These are phyloP conservation scores for Pseudogymnoascus sp. DNA, from an alignment of 2,329 filamentous ascomycete genomes.

Conservation along the genomic window DNA sequence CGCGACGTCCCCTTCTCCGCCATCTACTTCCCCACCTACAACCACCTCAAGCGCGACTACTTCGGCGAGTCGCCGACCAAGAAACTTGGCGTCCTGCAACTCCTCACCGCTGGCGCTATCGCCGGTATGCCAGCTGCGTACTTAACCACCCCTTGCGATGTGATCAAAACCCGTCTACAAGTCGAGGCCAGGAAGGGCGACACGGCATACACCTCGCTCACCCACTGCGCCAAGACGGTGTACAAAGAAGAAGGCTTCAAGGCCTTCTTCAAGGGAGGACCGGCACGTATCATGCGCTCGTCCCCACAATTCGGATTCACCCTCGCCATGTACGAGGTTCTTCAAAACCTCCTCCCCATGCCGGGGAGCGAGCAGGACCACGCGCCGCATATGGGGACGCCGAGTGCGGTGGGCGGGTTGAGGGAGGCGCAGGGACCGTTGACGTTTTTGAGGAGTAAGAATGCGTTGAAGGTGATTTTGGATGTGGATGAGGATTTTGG, in stretches of 20 bases:
- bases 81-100: conserved; percentile 82
- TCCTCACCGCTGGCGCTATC: conserved; percentile 90
- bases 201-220: conserved; percentile 74
- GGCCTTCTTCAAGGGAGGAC: conserved; percentile 98
- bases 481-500: conserved; percentile 94
- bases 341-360: conserved; percentile 74
- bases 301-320: conserved; percentile 98
- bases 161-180: conserved; percentile 97
- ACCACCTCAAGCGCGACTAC: conserved; percentile 84
- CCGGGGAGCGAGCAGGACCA: conserved; percentile 55
- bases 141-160: conserved; percentile 93
- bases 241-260: conserved; percentile 85
- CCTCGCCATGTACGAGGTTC: conserved; percentile 85
- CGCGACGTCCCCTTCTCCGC: conserved; percentile 96
- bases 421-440: conserved; percentile 27
- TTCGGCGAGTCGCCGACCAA: conserved; percentile 85
- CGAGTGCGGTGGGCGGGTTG: conserved; percentile 51
- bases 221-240: conserved; percentile 78
- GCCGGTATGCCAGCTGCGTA: conserved; percentile 88
- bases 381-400: conserved; percentile 45
- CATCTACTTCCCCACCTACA: conserved; percentile 98
- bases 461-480: conserved; percentile 90
- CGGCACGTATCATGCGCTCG: conserved; percentile 87
- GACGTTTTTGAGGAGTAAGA: conserved; percentile 67
- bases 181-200: conserved; percentile 97